phyloP scores from a whole-genome alignment of 345 rosid species.

The Turnera subulata region DNA sequence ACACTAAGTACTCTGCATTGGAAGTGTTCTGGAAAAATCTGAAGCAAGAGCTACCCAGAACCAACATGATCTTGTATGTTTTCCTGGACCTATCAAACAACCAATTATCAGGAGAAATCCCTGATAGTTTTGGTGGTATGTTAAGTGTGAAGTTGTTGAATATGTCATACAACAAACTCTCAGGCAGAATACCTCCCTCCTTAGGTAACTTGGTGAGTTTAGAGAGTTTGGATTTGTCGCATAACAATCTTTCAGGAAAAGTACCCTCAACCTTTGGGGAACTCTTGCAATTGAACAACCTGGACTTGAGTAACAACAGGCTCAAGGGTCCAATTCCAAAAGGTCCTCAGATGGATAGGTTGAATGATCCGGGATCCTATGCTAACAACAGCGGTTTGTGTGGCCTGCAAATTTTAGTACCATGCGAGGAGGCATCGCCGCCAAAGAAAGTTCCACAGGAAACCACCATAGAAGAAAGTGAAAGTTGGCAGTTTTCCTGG shows the following conservation, averaged over 20 bases:
- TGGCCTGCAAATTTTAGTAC: conserved; percentile 38
- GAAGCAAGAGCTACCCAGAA: conserved; percentile 22
- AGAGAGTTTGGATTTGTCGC: conserved; percentile 39
- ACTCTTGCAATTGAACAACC: conserved; percentile 10
- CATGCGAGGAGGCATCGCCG: conserved; percentile 15
- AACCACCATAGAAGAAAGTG: neutral
- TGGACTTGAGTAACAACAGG: conserved; percentile 38
- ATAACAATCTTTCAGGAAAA: conserved; percentile 25
- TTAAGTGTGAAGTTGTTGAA: conserved; percentile 28
- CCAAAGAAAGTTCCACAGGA: neutral
- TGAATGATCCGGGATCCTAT: conserved; percentile 29
- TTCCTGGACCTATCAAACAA: conserved; percentile 42
- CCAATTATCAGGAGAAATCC: conserved; percentile 33
- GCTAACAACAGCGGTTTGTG: conserved; percentile 32
- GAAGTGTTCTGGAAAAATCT: conserved; percentile 32
- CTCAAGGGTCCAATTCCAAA: conserved; percentile 29
- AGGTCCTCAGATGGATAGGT: conserved; percentile 35
- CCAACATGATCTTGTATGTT: conserved; percentile 18
- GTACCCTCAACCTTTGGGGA: conserved; percentile 29
- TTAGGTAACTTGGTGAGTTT: conserved; percentile 22
- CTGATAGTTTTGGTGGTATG: conserved; percentile 28
- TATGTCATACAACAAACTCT: conserved; percentile 30
- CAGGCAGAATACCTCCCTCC: conserved; percentile 26
- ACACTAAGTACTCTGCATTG: conserved; percentile 8
- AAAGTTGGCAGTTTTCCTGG: conserved; percentile 22